These are phyloP conservation scores for Fusarium luffae DNA, from an alignment of 2,329 filamentous ascomycete species.

Conservation along the genomic window DNA sequence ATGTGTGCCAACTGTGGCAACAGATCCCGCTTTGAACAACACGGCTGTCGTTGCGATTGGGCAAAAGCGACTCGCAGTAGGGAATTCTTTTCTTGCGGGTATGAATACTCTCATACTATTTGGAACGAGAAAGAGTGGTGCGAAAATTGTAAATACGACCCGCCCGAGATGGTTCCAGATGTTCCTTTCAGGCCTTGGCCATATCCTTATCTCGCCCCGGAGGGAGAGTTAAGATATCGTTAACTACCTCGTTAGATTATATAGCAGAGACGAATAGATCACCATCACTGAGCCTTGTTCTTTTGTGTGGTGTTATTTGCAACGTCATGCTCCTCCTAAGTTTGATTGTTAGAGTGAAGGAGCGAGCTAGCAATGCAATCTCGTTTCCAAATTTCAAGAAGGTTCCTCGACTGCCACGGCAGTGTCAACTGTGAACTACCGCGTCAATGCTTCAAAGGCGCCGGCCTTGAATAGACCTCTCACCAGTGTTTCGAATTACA, in stretches of 20 bases:
- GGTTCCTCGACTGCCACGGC: background rate
- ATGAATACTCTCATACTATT: background rate
- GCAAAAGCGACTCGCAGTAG: background rate
- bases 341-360: background rate
- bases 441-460: rapidly evolving
- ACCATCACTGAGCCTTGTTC: rapidly evolving
- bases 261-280: background rate
- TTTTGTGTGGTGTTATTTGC: rapidly evolving
- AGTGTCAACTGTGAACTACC: background rate
- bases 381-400: background rate
- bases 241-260: background rate
- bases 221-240: background rate
- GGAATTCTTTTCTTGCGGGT: background rate
- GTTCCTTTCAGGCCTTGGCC: background rate
- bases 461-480: background rate
- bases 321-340: rapidly evolving
- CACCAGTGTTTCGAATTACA: rapidly evolving
- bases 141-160: background rate
- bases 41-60: background rate
- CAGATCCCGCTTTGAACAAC: background rate
- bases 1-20: background rate
- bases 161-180: background rate
- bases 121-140: background rate
- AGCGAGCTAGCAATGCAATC: background rate
- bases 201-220: background rate